These are phyloP conservation scores for Cyberlindnera mississippiensis DNA, from an alignment of 805 yeast species.

Conservation along the genomic window DNA sequence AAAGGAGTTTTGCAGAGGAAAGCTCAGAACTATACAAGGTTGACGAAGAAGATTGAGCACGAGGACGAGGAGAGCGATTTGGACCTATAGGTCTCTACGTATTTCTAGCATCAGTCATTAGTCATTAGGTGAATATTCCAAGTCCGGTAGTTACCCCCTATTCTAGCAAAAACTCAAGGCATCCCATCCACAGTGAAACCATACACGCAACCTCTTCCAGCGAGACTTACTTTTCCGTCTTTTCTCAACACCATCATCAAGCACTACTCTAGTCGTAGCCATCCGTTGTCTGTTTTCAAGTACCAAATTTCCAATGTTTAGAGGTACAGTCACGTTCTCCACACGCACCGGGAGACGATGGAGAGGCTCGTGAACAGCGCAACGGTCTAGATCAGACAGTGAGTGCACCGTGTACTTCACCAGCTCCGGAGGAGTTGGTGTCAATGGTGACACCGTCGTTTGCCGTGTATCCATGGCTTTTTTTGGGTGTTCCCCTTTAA, in stretches of 20 bases:
- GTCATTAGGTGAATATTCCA: neutral
- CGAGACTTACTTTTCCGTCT: no score
- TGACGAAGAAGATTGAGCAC: constrained; percentile 14
- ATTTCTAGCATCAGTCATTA: neutral
- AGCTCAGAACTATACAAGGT: constrained; percentile 30
- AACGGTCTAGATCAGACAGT: neutral
- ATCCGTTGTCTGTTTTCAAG: constrained; percentile 3
- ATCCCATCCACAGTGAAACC: no score
- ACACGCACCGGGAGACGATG: neutral
- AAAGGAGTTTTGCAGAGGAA: constrained; percentile 28
- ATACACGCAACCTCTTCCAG: no score
- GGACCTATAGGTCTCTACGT: constrained; percentile 27
- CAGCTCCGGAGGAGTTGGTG: neutral
- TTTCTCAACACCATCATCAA: neutral
- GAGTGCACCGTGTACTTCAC: neutral
- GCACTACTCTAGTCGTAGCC: neutral
- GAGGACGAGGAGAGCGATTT: constrained; percentile 38
- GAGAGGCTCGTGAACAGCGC: neutral
- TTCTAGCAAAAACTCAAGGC: no score
- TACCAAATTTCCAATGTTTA: constrained; percentile 7
- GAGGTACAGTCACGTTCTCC: neutral
- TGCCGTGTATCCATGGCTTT: neutral
- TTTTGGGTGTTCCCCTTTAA: no score
- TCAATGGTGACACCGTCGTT: neutral
- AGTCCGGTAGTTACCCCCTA: no score